phyloP scores from a whole-genome alignment of 257 asterid species.

The Solanum peruvianum region DNA sequence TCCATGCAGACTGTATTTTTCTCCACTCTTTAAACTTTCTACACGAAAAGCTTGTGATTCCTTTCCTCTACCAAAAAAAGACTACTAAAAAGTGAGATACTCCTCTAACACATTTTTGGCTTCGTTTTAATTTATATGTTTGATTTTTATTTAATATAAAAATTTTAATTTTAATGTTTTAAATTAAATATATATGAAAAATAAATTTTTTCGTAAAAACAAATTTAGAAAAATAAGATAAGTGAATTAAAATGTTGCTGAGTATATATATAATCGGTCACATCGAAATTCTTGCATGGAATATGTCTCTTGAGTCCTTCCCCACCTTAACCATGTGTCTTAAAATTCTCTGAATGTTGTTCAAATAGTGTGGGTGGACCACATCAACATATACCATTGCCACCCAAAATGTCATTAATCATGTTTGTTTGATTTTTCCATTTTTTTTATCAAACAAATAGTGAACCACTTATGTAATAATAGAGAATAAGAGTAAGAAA shows the following conservation, averaged over 20 bases:
- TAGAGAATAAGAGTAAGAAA: not conserved
- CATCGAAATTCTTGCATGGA: constrained; percentile 23
- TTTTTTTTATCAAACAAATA: not conserved
- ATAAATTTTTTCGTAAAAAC: too few species aligned
- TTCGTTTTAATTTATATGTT: too few species aligned
- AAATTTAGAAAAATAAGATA: too few species aligned
- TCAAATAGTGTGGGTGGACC: constrained; percentile 34
- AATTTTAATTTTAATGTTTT: too few species aligned
- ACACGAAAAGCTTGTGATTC: constrained; percentile 1
- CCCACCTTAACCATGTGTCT: not conserved
- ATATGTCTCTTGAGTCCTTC: not conserved
- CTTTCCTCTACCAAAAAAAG: not conserved
- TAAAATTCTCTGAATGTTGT: constrained; percentile 21
- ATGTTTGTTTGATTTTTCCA: not conserved
- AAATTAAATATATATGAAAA: too few species aligned
- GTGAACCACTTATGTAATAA: not conserved
- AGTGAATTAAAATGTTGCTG: not conserved
- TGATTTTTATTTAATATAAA: not conserved
- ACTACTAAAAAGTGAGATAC: not conserved
- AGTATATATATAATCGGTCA: not conserved
- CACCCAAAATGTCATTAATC: not conserved
- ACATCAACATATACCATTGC: constrained; percentile 12
- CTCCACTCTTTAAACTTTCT: not conserved
- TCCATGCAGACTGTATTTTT: not conserved
- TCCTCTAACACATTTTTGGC: not conserved